Evolutionary conservation across 148 eudicot species (phyloP), one percentile per base, ranked within the genome.

Genomic region (Rhododendron simsii): DNA sequence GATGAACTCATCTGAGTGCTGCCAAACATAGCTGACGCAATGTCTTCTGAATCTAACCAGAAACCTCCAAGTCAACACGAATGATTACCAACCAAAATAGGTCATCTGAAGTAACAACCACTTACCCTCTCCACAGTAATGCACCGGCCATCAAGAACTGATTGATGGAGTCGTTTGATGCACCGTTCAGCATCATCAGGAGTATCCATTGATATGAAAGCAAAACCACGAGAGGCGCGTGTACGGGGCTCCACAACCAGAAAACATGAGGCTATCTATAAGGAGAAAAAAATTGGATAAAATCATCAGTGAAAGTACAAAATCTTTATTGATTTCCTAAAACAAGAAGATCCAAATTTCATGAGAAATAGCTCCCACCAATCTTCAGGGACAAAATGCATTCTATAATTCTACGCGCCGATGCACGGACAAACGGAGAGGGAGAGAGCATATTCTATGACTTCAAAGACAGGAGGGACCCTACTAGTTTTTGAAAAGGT

Each of bases 1-100:
- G 95, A 92, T 91, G 96, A 92, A 92, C 93, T 91, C 95, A 94
- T 93, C 99, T 95, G 99, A 96, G 91, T 91, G 96, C 95, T 95
- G 98, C 98, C 95, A 71, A 93, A 93, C 90, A 95, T 86, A 92
- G 94, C 98, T 95, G 98, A 94, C 45, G 91, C 93, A 97, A 90
- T 93, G 90, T 86, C 89, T 92, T 95, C 99, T 96, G 99, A 94
- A 95, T 90, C 92, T 93, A 95, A 86, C 98, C 95, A 95, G 91
- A 95, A 95, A 95, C 93, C 95, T 91, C 91, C 92, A 90, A 88
- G 94, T 93, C 91, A 97, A 93, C 89, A 90, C 74, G 77, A 85
- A 86, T 81, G 89, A 86, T 87, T 88, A 85, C 63, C 84, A 88
- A 93, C 61, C 84, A 90, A 84, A 87, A 87, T 81, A 87, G 85